A percentile compares a stretch with the other conserved stretches of the same genome.
These are phyloP conservation scores for Simplicillium aogashimaense DNA, from an alignment of 2,329 filamentous ascomycete species.

Conservation along the genomic window DNA sequence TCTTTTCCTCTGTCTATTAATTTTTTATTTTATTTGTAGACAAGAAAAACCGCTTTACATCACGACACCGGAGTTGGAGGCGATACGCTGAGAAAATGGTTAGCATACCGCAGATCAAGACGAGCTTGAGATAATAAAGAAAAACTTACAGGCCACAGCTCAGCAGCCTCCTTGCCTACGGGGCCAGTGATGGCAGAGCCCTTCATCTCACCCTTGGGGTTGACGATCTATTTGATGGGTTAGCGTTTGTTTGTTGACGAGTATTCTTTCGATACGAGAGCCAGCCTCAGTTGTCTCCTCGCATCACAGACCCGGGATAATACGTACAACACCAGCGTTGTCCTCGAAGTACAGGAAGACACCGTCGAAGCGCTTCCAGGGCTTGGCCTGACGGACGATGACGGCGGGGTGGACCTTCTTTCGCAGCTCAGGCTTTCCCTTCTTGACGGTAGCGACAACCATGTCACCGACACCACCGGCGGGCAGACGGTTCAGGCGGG, in stretches of 20 bases:
- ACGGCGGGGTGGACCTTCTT: conserved; percentile 99
- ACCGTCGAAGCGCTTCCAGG: conserved; percentile 97
- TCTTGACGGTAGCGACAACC: conserved; percentile 99
- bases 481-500: conserved; percentile 92
- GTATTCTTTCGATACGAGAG: too few relatives aligned
- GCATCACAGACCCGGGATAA: not conserved
- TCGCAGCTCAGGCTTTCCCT: conserved; percentile 99
- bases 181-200: conserved; percentile 98
- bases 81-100: conserved; percentile 67
- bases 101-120: conserved; percentile 16
- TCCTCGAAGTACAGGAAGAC: conserved; percentile 99
- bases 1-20: conserved; percentile 3
- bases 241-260: not conserved
- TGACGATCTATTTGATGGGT: conserved; percentile 66
- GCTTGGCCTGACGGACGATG: conserved; percentile 98
- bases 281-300: too few relatives aligned
- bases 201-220: conserved; percentile 99
- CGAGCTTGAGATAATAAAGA: not conserved
- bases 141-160: conserved; percentile 88
- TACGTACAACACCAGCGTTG: conserved; percentile 94
- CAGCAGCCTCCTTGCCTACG: conserved; percentile 98
- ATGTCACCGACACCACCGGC: conserved; percentile 98
- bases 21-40: conserved; percentile 18
- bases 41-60: conserved; percentile 66
- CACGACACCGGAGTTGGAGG: conserved; percentile 98